phyloP scores from a whole-genome alignment of 2,329 filamentous ascomycete genomes.

The Fusarium virguliforme region DNA sequence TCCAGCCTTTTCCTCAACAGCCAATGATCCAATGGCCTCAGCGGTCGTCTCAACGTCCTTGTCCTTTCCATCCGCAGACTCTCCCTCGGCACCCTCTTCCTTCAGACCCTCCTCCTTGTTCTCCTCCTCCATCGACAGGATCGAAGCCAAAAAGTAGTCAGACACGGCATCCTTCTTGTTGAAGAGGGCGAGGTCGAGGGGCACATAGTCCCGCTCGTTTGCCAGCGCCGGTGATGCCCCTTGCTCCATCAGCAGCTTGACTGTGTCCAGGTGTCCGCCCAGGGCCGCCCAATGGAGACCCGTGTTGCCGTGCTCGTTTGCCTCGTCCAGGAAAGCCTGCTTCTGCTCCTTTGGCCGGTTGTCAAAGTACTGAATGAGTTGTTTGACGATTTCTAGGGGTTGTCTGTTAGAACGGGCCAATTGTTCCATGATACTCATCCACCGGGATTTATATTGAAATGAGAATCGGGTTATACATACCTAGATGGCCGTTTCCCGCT shows the following conservation, averaged over 20 bases:
- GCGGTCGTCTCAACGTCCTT: constrained; percentile 42
- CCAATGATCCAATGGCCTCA: background rate
- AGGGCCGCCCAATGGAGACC: constrained; percentile 94
- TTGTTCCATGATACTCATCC: background rate
- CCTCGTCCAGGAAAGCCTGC: constrained; percentile 73
- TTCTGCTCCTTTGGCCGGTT: constrained; percentile 60
- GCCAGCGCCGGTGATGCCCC: constrained; percentile 84
- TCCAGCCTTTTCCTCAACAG: background rate
- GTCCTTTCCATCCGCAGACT: constrained; percentile 57
- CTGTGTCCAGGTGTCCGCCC: constrained; percentile 86
- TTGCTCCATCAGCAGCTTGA: constrained; percentile 81
- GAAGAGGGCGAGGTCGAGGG: constrained; percentile 81
- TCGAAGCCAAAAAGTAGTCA: constrained; percentile 71
- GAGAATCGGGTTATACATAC: constrained; percentile 62
- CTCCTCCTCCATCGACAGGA: constrained; percentile 64
- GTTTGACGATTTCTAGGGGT: constrained; percentile 62
- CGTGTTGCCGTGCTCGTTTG: constrained; percentile 90
- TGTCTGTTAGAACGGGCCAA: constrained; percentile 18
- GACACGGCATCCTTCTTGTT: constrained; percentile 78
- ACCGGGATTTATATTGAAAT: background rate
- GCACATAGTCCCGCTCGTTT: constrained; percentile 88
- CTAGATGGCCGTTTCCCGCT: constrained; percentile 88
- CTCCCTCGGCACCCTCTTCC: constrained; percentile 57
- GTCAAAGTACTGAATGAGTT: constrained; percentile 62
- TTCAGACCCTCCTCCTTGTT: constrained; percentile 63